These are phyloP conservation scores for Panellus pusillus DNA, from an alignment of 768 basidiomycete species.

Conservation along the genomic window DNA sequence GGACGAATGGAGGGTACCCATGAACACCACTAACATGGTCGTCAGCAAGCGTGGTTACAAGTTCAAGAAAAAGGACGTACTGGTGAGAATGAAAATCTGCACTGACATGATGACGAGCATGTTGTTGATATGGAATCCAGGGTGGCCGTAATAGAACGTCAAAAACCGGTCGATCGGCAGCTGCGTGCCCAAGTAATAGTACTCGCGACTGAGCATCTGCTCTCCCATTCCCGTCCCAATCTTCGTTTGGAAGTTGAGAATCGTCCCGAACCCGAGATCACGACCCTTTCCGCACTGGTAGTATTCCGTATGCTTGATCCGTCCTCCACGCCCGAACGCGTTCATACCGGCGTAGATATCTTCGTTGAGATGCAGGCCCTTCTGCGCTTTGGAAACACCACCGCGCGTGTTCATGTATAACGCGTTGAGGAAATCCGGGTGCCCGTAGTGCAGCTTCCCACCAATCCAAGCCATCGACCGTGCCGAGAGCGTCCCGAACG, in stretches of 20 bases:
- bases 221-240: constrained; percentile 99
- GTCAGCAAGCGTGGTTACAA: constrained; percentile 18
- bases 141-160: constrained; percentile 99
- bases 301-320: constrained; percentile 99
- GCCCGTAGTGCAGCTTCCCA: constrained; percentile 98
- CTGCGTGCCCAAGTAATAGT: constrained; percentile 98
- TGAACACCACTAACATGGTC: constrained; percentile 73
- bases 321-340: constrained; percentile 92
- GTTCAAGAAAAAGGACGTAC: constrained; percentile 45
- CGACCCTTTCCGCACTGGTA: constrained; percentile 99
- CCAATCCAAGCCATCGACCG: constrained; percentile 96
- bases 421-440: constrained; percentile 98
- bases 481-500: constrained; percentile 95
- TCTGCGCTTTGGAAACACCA: constrained; percentile 98
- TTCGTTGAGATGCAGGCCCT: constrained; percentile 98
- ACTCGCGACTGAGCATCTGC: constrained; percentile 98
- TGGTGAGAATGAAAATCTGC: constrained; percentile 90
- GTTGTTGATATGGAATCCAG: constrained; percentile 99
- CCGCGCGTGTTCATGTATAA: constrained; percentile 98
- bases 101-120: constrained; percentile 97
- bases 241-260: constrained; percentile 99
- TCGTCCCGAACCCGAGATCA: constrained; percentile 98
- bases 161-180: constrained; percentile 97
- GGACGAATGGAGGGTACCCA: constrained; percentile 87
- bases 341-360: constrained; percentile 99